Conservation (phyloP, 192 early-diverging fungal species). For the Coemansia sp. region DNA sequence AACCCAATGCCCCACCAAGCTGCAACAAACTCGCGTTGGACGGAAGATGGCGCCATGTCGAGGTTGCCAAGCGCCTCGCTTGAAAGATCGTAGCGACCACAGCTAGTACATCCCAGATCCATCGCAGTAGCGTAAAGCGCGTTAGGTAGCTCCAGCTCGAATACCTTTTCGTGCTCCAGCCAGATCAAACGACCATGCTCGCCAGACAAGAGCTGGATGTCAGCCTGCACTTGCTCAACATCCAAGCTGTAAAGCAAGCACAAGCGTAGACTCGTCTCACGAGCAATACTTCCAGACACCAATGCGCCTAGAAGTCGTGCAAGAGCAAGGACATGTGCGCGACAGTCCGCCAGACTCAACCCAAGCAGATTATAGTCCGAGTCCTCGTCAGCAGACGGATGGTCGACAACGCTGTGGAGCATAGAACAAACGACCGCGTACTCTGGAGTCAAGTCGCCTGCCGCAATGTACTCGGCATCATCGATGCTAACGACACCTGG, state of each 20-base stretch:
- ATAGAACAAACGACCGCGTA: constrained; percentile 48
- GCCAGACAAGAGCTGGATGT: constrained; percentile 21
- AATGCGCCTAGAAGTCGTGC: constrained; percentile 42
- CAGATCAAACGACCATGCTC: constrained; percentile 4
- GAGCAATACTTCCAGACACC: constrained; percentile 6
- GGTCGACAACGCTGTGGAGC: constrained; percentile 29
- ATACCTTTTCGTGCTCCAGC: not conserved
- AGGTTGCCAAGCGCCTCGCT: not conserved
- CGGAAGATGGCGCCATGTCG: constrained; percentile 25
- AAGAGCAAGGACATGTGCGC: constrained; percentile 39
- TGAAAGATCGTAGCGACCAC: not conserved
- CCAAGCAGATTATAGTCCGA: constrained; percentile 13
- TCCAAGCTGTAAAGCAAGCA: constrained; percentile 11
- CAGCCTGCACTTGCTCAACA: constrained; percentile 31
- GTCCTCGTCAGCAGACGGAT: constrained; percentile 5
- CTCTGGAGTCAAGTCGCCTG: constrained; percentile 26
- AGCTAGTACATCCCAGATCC: not conserved
- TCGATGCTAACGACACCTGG: constrained; percentile 13
- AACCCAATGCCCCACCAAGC: constrained; percentile 50
- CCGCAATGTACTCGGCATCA: constrained; percentile 36
- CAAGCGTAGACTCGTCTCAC: constrained; percentile 4
- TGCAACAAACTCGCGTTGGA: constrained; percentile 53
- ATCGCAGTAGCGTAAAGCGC: not conserved
- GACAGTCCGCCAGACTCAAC: constrained; percentile 18
- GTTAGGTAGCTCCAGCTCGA: constrained; percentile 21